These are phyloP conservation scores for Fusarium luffae DNA, from an alignment of 2,329 filamentous ascomycete species.

Conservation along the genomic window DNA sequence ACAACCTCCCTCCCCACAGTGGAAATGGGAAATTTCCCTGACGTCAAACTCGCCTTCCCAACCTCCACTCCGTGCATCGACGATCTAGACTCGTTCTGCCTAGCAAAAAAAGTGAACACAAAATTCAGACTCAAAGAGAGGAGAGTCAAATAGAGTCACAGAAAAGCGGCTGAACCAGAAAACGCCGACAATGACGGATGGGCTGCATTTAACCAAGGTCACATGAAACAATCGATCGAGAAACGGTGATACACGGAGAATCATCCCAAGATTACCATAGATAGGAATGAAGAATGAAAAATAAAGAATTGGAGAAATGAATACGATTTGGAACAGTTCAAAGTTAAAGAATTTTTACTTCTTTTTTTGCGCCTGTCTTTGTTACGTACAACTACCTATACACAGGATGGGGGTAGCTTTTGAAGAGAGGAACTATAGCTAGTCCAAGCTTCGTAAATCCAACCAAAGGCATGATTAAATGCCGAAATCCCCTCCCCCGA, in stretches of 20 bases:
- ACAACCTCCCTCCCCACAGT: constrained; percentile 36
- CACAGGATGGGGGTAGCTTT: constrained; percentile 45
- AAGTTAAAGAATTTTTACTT: constrained; percentile 49
- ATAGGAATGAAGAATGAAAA: constrained; percentile 4
- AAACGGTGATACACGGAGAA: not conserved
- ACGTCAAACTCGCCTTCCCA: constrained; percentile 33
- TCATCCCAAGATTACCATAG: not conserved
- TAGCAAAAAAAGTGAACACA: not conserved
- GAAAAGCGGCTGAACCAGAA: not conserved
- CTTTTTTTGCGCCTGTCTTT: constrained; percentile 52
- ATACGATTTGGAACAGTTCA: constrained; percentile 26
- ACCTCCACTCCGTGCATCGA: constrained; percentile 24
- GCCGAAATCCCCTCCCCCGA: constrained; percentile 39
- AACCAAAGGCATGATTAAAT: constrained; percentile 36
- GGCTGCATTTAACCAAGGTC: not conserved
- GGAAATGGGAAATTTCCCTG: constrained; percentile 38
- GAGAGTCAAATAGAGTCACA: not conserved
- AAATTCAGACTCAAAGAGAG: constrained; percentile 4
- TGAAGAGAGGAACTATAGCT: constrained; percentile 37
- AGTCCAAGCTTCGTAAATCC: constrained; percentile 38
- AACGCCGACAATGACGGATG: not conserved
- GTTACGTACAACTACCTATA: constrained; percentile 53
- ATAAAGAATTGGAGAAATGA: constrained; percentile 16
- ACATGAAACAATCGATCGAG: constrained; percentile 3
- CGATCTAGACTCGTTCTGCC: constrained; percentile 29